These are phyloP conservation scores for Podila epicladia DNA, from an alignment of 192 early-diverging fungal genomes.

Conservation along the genomic window DNA sequence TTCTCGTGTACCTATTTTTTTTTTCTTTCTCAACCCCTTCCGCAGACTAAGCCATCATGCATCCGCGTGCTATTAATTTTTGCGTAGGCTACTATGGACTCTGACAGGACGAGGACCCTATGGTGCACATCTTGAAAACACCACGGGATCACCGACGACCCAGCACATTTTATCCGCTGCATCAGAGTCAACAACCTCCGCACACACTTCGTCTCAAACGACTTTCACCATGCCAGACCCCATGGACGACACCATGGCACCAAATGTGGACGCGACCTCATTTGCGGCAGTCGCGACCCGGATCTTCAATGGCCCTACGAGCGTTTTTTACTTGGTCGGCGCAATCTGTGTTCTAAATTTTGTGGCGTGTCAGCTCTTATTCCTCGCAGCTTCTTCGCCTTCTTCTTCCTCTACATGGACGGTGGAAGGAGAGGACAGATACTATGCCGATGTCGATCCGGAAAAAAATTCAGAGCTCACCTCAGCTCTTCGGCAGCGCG, in stretches of 20 bases:
- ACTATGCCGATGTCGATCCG: too few relatives aligned
- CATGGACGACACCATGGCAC: neutral
- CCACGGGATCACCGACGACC: neutral
- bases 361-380: slow-evolving; percentile 16
- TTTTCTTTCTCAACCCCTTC: neutral
- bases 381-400: neutral
- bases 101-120: neutral
- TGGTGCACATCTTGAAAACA: neutral
- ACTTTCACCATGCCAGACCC: neutral
- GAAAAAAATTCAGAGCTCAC: too few relatives aligned
- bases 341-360: slow-evolving; percentile 26
- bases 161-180: neutral
- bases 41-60: neutral
- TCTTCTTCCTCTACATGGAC: too few relatives aligned
- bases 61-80: neutral
- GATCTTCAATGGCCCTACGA: slow-evolving; percentile 16
- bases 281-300: neutral
- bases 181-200: neutral
- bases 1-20: neutral
- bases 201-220: neutral
- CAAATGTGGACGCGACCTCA: neutral
- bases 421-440: too few relatives aligned
- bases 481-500: too few relatives aligned
- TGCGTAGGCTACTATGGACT: neutral
- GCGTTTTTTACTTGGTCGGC: slow-evolving; percentile 27